Percentiles rank a stretch among this genome's conserved stretches.
phyloP scores from a whole-genome alignment of 2,329 filamentous ascomycete species.

The Ophiosphaerella korrae region DNA sequence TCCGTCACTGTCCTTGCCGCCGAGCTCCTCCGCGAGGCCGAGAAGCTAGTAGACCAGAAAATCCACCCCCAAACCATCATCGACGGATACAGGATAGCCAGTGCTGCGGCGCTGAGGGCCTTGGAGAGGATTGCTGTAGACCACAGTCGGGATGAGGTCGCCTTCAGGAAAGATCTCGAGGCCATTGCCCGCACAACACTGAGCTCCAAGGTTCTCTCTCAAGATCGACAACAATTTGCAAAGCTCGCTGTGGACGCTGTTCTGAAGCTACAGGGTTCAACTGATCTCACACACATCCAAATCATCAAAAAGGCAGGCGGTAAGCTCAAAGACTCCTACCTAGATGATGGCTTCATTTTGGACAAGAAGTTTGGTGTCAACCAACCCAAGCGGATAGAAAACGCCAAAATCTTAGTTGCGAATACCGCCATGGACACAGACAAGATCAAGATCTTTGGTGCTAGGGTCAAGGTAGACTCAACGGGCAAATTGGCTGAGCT shows the following conservation, averaged over 20 bases:
- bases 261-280: constrained; percentile 84
- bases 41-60: constrained; percentile 96
- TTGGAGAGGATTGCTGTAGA: constrained; percentile 85
- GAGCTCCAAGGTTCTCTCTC: constrained; percentile 94
- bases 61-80: constrained; percentile 99
- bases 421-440: constrained; percentile 99
- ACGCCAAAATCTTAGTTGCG: constrained; percentile 96
- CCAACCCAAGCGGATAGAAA: constrained; percentile 95
- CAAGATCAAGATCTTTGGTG: constrained; percentile 99
- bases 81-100: constrained; percentile 97
- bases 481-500: constrained; percentile 98
- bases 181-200: constrained; percentile 93
- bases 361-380: constrained; percentile 99
- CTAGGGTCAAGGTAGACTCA: constrained; percentile 92
- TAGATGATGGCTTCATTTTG: constrained; percentile 97
- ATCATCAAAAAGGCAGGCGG: constrained; percentile 99
- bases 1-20: constrained; percentile 96
- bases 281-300: constrained; percentile 96
- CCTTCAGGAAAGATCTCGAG: constrained; percentile 87
- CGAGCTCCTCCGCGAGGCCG: constrained; percentile 92
- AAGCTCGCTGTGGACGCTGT: constrained; percentile 90
- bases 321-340: constrained; percentile 95
- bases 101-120: constrained; percentile 81
- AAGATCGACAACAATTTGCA: constrained; percentile 92
- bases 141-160: constrained; percentile 80